Percentiles rank a stretch among this genome's conserved stretches.
These are phyloP conservation scores for Penicillium crustosum DNA, from an alignment of 2,329 filamentous ascomycete genomes.

Conservation along the genomic window DNA sequence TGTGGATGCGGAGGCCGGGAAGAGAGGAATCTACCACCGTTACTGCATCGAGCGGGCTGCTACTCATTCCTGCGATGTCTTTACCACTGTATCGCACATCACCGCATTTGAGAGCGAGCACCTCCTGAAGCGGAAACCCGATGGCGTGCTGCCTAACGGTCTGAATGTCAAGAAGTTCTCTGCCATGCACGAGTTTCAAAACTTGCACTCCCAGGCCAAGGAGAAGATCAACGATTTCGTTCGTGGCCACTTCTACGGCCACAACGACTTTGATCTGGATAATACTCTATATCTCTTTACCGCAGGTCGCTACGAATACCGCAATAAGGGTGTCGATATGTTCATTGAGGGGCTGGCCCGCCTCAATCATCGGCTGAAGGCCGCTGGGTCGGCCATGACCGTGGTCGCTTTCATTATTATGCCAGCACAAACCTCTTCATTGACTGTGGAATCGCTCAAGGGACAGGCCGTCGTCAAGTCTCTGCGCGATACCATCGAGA, in stretches of 20 bases:
- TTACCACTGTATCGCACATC: constrained; percentile 98
- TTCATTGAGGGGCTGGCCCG: constrained; percentile 96
- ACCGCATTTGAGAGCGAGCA: constrained; percentile 98
- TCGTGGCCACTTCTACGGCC: constrained; percentile 95
- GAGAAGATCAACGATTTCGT: constrained; percentile 99
- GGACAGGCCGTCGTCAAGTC: constrained; percentile 98
- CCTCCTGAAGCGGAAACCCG: constrained; percentile 93
- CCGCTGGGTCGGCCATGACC: constrained; percentile 80
- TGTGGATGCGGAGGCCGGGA: constrained; percentile 92
- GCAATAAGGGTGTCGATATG: constrained; percentile 99
- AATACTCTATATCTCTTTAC: constrained; percentile 99
- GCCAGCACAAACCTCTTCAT: constrained; percentile 91
- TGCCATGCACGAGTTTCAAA: constrained; percentile 98
- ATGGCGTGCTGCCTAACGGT: constrained; percentile 93
- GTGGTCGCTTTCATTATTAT: constrained; percentile 98
- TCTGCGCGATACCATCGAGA: constrained; percentile 84
- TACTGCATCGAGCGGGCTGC: constrained; percentile 97
- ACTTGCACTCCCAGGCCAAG: constrained; percentile 92
- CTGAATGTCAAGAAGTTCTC: constrained; percentile 98
- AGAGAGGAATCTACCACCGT: constrained; percentile 96
- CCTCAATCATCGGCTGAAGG: constrained; percentile 89
- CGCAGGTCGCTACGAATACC: constrained; percentile 92
- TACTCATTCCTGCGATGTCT: constrained; percentile 89
- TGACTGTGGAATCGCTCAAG: constrained; percentile 93
- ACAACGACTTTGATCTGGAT: constrained; percentile 94